These are phyloP conservation scores for Trypanosoma melophagium DNA, from an alignment of 208 protist genomes.

Conservation along the genomic window DNA sequence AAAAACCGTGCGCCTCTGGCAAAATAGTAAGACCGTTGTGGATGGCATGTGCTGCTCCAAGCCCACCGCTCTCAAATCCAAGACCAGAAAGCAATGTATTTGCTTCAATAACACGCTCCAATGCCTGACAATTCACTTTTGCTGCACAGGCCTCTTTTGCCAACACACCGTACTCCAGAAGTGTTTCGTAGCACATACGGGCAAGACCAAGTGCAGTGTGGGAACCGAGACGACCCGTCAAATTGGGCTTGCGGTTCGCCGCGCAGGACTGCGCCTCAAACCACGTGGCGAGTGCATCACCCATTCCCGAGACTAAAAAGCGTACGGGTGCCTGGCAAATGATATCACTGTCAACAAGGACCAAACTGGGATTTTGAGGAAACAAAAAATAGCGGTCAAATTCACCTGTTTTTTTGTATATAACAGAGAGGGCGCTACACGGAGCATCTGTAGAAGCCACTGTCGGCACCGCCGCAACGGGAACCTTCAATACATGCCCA, in stretches of 20 bases:
- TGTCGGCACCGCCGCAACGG: constrained; percentile 30
- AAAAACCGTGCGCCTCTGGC: constrained; percentile 22
- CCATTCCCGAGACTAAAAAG: constrained; percentile 37
- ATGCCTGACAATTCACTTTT: constrained; percentile 27
- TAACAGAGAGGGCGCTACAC: constrained; percentile 32
- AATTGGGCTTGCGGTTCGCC: constrained; percentile 24
- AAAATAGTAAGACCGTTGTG: constrained; percentile 36
- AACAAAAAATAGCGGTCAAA: constrained; percentile 36
- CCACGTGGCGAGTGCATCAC: constrained; percentile 35
- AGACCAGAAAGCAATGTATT: constrained; percentile 38
- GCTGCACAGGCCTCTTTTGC: constrained; percentile 34
- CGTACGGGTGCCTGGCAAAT: constrained; percentile 33
- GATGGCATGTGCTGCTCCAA: constrained; percentile 34
- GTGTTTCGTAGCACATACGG: constrained; percentile 33
- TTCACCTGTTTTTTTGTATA: constrained; percentile 26
- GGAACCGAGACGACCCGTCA: constrained; percentile 31
- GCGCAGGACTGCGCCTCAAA: constrained; percentile 33
- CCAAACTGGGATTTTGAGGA: constrained; percentile 33
- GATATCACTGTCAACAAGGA: constrained; percentile 34
- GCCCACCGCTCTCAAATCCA: constrained; percentile 29
- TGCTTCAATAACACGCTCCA: constrained; percentile 38
- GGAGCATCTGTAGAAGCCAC: constrained; percentile 35
- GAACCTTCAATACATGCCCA: constrained; percentile 25
- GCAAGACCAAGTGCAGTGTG: constrained; percentile 34
- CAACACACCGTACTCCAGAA: constrained; percentile 31